Base-by-base conservation (phyloP, 257 asterid genomes). In the Striga asiatica region DNA sequence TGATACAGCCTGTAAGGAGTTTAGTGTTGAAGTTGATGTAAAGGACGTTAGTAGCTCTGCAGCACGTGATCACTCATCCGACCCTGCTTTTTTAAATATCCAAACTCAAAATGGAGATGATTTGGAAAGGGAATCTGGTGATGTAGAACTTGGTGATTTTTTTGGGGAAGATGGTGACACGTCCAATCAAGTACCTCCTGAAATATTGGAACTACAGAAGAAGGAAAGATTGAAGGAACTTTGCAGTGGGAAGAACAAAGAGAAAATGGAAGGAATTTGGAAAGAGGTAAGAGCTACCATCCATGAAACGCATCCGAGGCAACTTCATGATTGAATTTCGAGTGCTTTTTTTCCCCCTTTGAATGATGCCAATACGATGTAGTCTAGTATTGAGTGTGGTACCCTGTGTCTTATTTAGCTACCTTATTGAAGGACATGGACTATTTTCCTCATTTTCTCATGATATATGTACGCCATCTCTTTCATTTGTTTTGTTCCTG, bases 231-330 rank as follows among this genome's bases (percentile, higher is more conserved):
- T 75, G 74, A 87, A 70, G 76, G 98, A 84, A 73, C 75, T 87
- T 64, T 66, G 60, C 43, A 75, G 82, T 50, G 89, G 62, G 66
- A 80, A 77, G 63, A 82, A 82, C 74, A 62, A 81, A 45, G 87
- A 71, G 72, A 84, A 91, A 78, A 45, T 91, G 77, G 95, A 84
- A 69, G 98, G 96, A 60, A 77, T 78, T 74, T 91, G 98, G 98
- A 91, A 80, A 81, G 82, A 82, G 96, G 98, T 91, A 82, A 62
- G 34, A 50, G 51, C 25, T 45, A 60, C 39, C 28, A 58, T 45
- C 65, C 37, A 25, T 65, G 60, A 35, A 48, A 46, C 56, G 54
- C 45, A 22, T 56, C 23, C 6, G 21, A 58, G 35, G 57, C 60
- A 56, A 22, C 28, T 63, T 67, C 62, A 39, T 19, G 19, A 38